Base-by-base conservation (phyloP, 148 eudicot genomes). In the Salicornia ramosissima region DNA sequence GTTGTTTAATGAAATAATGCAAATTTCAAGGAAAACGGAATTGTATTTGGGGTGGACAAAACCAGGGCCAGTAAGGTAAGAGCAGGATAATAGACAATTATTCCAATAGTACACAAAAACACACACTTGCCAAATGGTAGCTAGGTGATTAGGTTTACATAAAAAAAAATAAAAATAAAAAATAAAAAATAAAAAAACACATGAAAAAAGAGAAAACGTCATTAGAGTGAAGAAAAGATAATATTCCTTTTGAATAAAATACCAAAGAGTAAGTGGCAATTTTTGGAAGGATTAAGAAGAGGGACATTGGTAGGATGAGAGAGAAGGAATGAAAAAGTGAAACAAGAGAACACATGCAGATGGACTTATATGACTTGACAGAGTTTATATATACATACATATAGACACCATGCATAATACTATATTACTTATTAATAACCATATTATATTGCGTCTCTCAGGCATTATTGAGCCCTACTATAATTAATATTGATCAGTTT, bases 271-370 rank as follows among this genome's bases (percentile, higher is more conserved):
- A 80, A 87, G 83, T 85, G 86, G 80, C 69, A 73, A 25, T 58
- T 84, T 89, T 87, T 63, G 89, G 89, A 85, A 70, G 83, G 86
- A 83, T 84, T 76, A 69, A 68, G 76, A 70, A 77, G 66, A 42
- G 19, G 46, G 33, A 63, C 57, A 57, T 61, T 64, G 69, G 47
- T 22, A 69, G 62, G 30, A 63, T 51, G 69, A 69, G 69, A 69
- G 74, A 61, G 57, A 62, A 52, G 43, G 73, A 67, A 59, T 28
- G 54, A 77, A 83, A 59, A 79, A 82, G 79, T 46, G 65, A 24
- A 49, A 46, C 60, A 72, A 63, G 78, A 81, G 83, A 80, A 83
- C 84, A 80, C 86, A 87, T 82, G 84, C 71, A 62, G 26, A 71
- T 85, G 87, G 82, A 84, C 46, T 74, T 83, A 80, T 75, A 10